phyloP scores from a whole-genome alignment of 345 rosid genomes.

The Cardiospermum halicacabum region DNA sequence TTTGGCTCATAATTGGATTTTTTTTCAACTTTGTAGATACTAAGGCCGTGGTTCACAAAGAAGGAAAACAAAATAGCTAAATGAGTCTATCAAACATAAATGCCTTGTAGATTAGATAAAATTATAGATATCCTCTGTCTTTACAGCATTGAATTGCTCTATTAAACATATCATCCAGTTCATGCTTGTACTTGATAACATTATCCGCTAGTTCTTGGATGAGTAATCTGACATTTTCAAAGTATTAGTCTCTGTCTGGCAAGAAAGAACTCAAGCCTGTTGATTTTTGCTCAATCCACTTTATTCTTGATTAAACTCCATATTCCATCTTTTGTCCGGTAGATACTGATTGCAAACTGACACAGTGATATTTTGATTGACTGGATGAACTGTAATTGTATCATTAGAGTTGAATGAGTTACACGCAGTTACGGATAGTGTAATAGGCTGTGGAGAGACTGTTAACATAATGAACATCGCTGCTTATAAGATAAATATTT shows the following conservation, averaged over 20 bases:
- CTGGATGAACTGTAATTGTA: background rate
- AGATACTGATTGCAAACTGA: background rate
- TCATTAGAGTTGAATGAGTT: background rate
- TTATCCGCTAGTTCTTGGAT: constrained; percentile 28
- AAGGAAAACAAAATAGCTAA: too few relatives aligned
- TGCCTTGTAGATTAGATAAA: too few relatives aligned
- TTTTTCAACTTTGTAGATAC: too few relatives aligned
- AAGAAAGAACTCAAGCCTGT: too few relatives aligned
- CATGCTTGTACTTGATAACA: constrained; percentile 26
- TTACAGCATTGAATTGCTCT: constrained; percentile 33
- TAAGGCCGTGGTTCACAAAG: too few relatives aligned
- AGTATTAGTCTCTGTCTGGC: constrained; percentile 23
- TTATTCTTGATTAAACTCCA: too few relatives aligned
- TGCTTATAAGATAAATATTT: background rate
- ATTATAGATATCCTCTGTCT: constrained; percentile 26
- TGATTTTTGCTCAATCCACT: too few relatives aligned
- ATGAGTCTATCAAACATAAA: too few relatives aligned
- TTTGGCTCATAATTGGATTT: too few relatives aligned
- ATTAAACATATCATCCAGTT: constrained; percentile 24
- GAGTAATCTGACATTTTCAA: background rate
- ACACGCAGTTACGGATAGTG: background rate
- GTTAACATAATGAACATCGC: background rate
- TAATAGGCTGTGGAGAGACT: background rate
- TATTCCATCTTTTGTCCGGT: background rate
- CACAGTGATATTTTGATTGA: background rate